Evolutionary conservation across 1,284 basidiomycete species (phyloP).

Genomic region (Ganoderma sp.): DNA sequence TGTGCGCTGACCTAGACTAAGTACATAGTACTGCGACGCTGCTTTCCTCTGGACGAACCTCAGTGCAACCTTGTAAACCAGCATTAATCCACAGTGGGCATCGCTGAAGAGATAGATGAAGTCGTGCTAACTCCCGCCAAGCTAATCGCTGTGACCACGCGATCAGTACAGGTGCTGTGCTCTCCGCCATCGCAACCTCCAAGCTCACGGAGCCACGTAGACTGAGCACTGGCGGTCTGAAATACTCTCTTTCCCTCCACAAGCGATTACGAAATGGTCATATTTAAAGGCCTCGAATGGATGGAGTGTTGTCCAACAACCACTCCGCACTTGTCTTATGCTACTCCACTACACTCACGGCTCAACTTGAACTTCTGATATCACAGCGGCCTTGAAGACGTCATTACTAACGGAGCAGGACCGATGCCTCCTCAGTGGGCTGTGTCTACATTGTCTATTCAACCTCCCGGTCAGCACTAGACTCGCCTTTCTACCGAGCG

Average conservation of each 20-base stretch:
- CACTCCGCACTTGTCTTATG: background rate
- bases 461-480: conserved; percentile 39
- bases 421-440: conserved; percentile 28
- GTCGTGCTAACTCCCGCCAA: too few relatives aligned
- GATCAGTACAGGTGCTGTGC: too few relatives aligned
- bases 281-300: conserved; percentile 21
- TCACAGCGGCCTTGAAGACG: background rate
- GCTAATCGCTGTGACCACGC: too few relatives aligned
- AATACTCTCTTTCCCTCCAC: background rate
- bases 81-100: too few relatives aligned
- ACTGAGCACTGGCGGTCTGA: conserved; percentile 17
- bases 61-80: too few relatives aligned
- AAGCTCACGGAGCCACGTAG: conserved; percentile 24
- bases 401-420: conserved; percentile 16
- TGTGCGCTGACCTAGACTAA: too few relatives aligned
- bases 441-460: conserved; percentile 37
- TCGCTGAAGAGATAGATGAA: too few relatives aligned
- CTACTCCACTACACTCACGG: background rate
- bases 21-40: too few relatives aligned
- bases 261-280: background rate
- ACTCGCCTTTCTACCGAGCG: background rate
- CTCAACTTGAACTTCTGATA: background rate
- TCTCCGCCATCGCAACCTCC: conserved; percentile 5
- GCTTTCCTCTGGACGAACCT: too few relatives aligned
- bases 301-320: background rate